Percentiles rank a stretch among this genome's conserved stretches.
phyloP scores from a whole-genome alignment of 2,329 filamentous ascomycete species.

The Aspergillus ruber region DNA sequence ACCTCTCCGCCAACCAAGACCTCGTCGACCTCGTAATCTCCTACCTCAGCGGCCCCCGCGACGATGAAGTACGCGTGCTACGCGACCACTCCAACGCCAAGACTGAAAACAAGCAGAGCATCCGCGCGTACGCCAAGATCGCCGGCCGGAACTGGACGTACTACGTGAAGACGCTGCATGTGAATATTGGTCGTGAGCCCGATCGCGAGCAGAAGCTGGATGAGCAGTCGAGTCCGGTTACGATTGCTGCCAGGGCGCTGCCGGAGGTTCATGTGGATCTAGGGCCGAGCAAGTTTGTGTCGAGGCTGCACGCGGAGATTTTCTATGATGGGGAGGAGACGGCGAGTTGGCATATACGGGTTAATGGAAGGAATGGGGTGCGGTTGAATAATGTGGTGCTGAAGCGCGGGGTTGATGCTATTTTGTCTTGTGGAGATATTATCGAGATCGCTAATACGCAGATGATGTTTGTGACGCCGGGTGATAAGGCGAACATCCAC shows the following conservation, averaged over 20 bases:
- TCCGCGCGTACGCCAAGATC: slow-evolving; percentile 47
- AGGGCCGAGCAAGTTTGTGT: slow-evolving; percentile 74
- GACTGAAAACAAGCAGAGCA: slow-evolving; percentile 40
- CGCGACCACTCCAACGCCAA: slow-evolving; percentile 41
- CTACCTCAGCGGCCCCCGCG: slow-evolving; percentile 37
- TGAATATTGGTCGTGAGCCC: slow-evolving; percentile 46
- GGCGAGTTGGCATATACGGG: slow-evolving; percentile 70
- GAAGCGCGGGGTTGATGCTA: slow-evolving; percentile 58
- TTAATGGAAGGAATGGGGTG: slow-evolving; percentile 87
- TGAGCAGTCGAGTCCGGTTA: slow-evolving; percentile 42
- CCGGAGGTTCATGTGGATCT: slow-evolving; percentile 75
- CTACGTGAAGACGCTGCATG: slow-evolving; percentile 43
- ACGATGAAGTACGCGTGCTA: slow-evolving; percentile 40
- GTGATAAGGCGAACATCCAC: slow-evolving; percentile 63
- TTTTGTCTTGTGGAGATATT: slow-evolving; percentile 77
- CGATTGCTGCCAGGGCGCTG: slow-evolving; percentile 37
- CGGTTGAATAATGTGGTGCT: slow-evolving; percentile 70
- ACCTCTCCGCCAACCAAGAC: slow-evolving; percentile 36
- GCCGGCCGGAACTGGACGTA: slow-evolving; percentile 48
- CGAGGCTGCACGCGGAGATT: slow-evolving; percentile 68
- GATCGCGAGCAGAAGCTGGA: slow-evolving; percentile 38
- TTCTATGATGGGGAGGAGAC: slow-evolving; percentile 61
- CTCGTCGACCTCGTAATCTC: slow-evolving; percentile 44
- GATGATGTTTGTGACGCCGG: slow-evolving; percentile 98
- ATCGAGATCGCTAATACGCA: slow-evolving; percentile 88